A percentile compares a stretch with the other conserved stretches of the same genome.
phyloP scores from a whole-genome alignment of 805 yeast species.

The Suhomyces pyralidae region DNA sequence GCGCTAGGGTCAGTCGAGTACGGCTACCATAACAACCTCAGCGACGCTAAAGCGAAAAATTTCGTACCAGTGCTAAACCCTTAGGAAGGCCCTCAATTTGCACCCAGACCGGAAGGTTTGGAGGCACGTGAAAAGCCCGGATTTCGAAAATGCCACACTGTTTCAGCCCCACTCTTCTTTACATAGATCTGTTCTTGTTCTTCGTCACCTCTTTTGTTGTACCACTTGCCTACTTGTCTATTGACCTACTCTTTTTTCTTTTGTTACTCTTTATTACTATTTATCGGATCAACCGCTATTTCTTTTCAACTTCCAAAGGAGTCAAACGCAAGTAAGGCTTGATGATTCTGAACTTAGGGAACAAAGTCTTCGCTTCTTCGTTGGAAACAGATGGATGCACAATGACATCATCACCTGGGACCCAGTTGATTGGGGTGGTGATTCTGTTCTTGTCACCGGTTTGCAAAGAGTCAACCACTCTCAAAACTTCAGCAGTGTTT shows the following conservation, averaged over 20 bases:
- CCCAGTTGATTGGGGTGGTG: conserved; percentile 93
- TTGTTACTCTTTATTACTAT: neutral
- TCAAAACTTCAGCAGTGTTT: conserved; percentile 87
- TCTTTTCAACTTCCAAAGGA: conserved; percentile 36
- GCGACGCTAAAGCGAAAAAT: neutral
- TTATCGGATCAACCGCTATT: conserved; percentile 8
- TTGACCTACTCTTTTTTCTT: neutral
- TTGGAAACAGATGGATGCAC: conserved; percentile 83
- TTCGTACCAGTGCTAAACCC: neutral
- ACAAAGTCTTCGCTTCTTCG: conserved; percentile 67
- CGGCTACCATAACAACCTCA: neutral
- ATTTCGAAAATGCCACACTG: too few species aligned
- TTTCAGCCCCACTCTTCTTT: too few species aligned
- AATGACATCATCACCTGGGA: conserved; percentile 84
- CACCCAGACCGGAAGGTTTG: neutral
- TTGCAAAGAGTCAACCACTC: conserved; percentile 87
- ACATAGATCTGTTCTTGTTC: too few species aligned
- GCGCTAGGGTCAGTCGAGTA: neutral
- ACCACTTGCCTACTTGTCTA: too few species aligned
- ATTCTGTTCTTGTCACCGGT: conserved; percentile 77
- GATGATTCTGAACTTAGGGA: conserved; percentile 80
- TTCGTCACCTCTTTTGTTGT: neutral
- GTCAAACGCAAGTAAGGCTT: conserved; percentile 84
- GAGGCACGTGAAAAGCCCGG: neutral
- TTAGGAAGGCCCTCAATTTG: neutral